Conservation (phyloP, 192 early-diverging fungal species). For the Backusella morwellensis region DNA sequence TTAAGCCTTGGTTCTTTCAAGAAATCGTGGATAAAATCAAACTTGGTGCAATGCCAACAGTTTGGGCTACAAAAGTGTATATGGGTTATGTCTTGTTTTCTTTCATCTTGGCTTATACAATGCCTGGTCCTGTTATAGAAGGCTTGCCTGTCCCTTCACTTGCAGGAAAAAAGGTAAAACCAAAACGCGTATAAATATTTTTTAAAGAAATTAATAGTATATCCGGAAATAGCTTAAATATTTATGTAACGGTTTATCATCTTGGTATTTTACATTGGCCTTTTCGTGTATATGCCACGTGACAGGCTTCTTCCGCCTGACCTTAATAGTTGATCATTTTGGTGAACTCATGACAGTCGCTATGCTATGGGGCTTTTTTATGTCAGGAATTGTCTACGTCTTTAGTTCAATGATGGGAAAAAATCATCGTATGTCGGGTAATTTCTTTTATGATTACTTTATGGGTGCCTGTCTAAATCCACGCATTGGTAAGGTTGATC, state of each 20-base stretch:
- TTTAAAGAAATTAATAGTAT: too few species aligned
- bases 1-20: constrained; percentile 37
- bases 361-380: constrained; percentile 44
- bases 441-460: constrained; percentile 48
- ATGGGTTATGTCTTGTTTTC: constrained; percentile 56
- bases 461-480: constrained; percentile 47
- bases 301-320: constrained; percentile 42
- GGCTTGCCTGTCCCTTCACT: constrained; percentile 69
- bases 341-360: constrained; percentile 54
- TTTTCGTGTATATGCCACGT: constrained; percentile 42
- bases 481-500: constrained; percentile 41
- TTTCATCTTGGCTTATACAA: constrained; percentile 55
- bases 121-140: constrained; percentile 64
- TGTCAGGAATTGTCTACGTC: constrained; percentile 42
- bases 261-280: constrained; percentile 47
- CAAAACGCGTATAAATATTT: neutral
- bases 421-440: constrained; percentile 56
- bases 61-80: constrained; percentile 54
- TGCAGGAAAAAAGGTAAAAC: constrained; percentile 37
- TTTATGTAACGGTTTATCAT: constrained; percentile 50
- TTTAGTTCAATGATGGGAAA: constrained; percentile 30
- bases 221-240: constrained; percentile 43
- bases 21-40: constrained; percentile 48
- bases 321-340: constrained; percentile 54
- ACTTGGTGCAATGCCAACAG: constrained; percentile 53